phyloP scores from a whole-genome alignment of 2,329 filamentous ascomycete species.

The Cercospora sojina region DNA sequence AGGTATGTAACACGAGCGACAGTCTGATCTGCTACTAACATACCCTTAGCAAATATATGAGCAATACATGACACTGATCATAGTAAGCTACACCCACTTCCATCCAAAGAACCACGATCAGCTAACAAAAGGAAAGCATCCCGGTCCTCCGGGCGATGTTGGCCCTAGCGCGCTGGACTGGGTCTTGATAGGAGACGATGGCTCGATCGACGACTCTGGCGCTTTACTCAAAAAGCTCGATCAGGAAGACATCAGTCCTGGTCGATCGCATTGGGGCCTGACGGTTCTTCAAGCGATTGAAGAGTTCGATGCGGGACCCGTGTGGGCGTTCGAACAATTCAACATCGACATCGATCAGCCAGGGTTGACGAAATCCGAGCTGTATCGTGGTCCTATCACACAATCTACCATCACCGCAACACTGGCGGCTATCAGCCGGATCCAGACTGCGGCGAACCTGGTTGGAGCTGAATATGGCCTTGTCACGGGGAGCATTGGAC shows the following conservation, averaged over 20 bases:
- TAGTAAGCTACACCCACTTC: conserved; percentile 20
- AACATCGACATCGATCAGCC: conserved; percentile 44
- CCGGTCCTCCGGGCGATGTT: conserved; percentile 45
- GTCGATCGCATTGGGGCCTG: conserved; percentile 45
- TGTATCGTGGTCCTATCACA: conserved; percentile 45
- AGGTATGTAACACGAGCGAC: conserved; percentile 10
- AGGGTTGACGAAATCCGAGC: conserved; percentile 43
- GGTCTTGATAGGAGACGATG: conserved; percentile 47
- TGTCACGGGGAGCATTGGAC: conserved; percentile 13
- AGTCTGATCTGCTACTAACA: background rate
- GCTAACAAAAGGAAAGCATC: conserved; percentile 30
- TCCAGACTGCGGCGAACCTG: conserved; percentile 34
- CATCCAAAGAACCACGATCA: background rate
- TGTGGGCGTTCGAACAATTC: conserved; percentile 49
- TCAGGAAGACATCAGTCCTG: conserved; percentile 29
- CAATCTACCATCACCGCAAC: conserved; percentile 43
- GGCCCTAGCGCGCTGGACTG: conserved; percentile 47
- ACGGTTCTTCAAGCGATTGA: conserved; percentile 45
- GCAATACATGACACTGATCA: conserved; percentile 42
- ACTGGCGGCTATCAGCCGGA: conserved; percentile 41
- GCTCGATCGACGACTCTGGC: conserved; percentile 36
- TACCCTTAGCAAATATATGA: conserved; percentile 36
- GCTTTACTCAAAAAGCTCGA: conserved; percentile 35
- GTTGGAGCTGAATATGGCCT: background rate
- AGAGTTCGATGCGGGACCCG: conserved; percentile 46